Base-by-base conservation (phyloP, 2,329 filamentous ascomycete genomes). In the Scedosporium aurantiacum region DNA sequence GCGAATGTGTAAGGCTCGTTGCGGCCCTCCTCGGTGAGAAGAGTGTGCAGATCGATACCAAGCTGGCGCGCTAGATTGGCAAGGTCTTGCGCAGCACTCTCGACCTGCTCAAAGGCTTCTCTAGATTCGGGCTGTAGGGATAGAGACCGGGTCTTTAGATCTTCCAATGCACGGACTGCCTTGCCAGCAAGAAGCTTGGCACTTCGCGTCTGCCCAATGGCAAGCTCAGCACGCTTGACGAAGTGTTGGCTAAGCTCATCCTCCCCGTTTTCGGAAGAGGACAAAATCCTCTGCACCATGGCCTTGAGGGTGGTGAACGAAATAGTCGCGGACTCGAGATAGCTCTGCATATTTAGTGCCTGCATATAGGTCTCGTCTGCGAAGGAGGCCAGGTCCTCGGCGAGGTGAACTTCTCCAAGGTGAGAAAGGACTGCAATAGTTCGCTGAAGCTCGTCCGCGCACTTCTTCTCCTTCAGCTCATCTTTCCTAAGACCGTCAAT, bases 381-480 rank as follows among this genome's bases (percentile, higher is more conserved):
- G 70, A 89, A 90, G 68, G 84, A 86, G 65, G 88, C 84, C 7
- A 91, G 76, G 54, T 83, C 85, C 60, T 81, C 78, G 1, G 84
- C 81, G 56, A 96, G 85, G 69, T 96, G 86, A 23, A 92, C 86
- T 69, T 93, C 89, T 8, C 85, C 87, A 14, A 97, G 81, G 71
- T 97, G 91, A n/a, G 84, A 83, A 80, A 97, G 87, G 60, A 97
- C 81, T 60, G 91, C 89, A 66, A 95, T 89, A 5, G 90, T 93
- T 60, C 89, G 85, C 68, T 93, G 87, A 43, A 97, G 78, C 70
- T 96, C 90, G 25, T 84, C 84, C 0, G 89, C 86, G 69, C 91
- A 91, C 67, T 90, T 87, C 71, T 88, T 85, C 74, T 93, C 89
- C 73, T 91, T 91, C 57, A 97, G 76, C 61, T 96, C 91, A 66